Base-by-base conservation (phyloP, 306 rosid genomes). In the Fragaria ananassa region DNA sequence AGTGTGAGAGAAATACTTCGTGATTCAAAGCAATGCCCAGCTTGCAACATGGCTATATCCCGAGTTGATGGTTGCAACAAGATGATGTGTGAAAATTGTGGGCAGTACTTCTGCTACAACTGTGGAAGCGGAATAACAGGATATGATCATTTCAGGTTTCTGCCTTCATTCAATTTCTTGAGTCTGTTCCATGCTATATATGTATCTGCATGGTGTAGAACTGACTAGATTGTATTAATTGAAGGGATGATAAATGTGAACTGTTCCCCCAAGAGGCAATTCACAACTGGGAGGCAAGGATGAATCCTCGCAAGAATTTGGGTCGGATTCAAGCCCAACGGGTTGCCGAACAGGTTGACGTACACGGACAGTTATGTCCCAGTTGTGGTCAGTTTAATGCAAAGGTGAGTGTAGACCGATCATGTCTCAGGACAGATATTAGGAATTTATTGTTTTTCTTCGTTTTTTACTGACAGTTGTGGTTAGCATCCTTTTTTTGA, bases 21-120 rank as follows among this genome's bases (percentile, higher is more conserved):
- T 1, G 89, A 90, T 87, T 89, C 96, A 68, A 91, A 94, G 87
- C 85, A 82, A 47, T 94, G 97, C 80, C 98, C 98, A 14, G 86
- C 86, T 54, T 94, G 98, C 85, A 80, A 85, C 74, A 89, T 89
- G 86, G 97, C 97, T 35, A 94, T 94, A 82, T 90, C 93, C 42
- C 86, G 85, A 80, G 85, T 80, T 29, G 97, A 81, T 63, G 98
- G 97, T 69, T 94, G 98, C 83, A 94, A 94, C 87, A 94, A 94
- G 87, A 94, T 89, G 97, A 87, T 80, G 75, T 94, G 98, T 62
- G 46, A 84, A 37, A 94, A 94, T 71, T 94, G 98, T 77, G 93
- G 78, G 68, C 81, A 90, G 53, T 88, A 85, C 79, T 94, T 94
- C 81, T 94, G 98, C 84, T 94, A 94, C 85, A 85, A 82, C 23